phyloP scores from a whole-genome alignment of 768 basidiomycete genomes.

The Tricholoma furcatifolium region DNA sequence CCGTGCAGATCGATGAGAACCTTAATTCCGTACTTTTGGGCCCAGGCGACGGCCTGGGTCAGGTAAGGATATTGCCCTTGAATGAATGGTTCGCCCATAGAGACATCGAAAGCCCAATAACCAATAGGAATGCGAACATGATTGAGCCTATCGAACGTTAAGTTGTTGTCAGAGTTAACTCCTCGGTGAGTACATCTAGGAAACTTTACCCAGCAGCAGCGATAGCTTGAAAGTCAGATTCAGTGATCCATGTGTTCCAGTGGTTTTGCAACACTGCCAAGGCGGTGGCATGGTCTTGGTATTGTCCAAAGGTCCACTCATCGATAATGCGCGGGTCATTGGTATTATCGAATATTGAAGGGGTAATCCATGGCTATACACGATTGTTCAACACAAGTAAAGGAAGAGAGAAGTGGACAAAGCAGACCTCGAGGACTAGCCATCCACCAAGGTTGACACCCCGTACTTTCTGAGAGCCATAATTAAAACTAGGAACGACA shows the following conservation, averaged over 20 bases:
- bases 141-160: constrained; percentile 73
- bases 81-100: constrained; percentile 74
- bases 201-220: constrained; percentile 64
- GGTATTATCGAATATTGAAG: constrained; percentile 70
- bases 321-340: constrained; percentile 61
- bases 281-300: constrained; percentile 52
- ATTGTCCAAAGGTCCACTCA: constrained; percentile 76
- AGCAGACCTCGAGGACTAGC: constrained; percentile 45
- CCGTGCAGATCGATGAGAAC: constrained; percentile 80
- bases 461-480: constrained; percentile 71
- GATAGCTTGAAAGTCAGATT: constrained; percentile 74
- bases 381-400: constrained; percentile 7
- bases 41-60: constrained; percentile 67
- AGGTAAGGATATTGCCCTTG: constrained; percentile 76
- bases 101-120: constrained; percentile 87
- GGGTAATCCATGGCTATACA: constrained; percentile 73
- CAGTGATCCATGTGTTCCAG: constrained; percentile 85
- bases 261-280: constrained; percentile 54
- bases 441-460: constrained; percentile 80
- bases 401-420: not conserved
- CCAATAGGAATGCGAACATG: constrained; percentile 86
- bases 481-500: constrained; percentile 61
- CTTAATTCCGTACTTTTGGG: constrained; percentile 67
- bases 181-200: not conserved
- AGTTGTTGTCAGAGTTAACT: constrained; percentile 2